Evolutionary conservation across 179 eudicot genomes (phyloP), one percentile per base, ranked within the genome.

Genomic region (Carnegiea gigantea): DNA sequence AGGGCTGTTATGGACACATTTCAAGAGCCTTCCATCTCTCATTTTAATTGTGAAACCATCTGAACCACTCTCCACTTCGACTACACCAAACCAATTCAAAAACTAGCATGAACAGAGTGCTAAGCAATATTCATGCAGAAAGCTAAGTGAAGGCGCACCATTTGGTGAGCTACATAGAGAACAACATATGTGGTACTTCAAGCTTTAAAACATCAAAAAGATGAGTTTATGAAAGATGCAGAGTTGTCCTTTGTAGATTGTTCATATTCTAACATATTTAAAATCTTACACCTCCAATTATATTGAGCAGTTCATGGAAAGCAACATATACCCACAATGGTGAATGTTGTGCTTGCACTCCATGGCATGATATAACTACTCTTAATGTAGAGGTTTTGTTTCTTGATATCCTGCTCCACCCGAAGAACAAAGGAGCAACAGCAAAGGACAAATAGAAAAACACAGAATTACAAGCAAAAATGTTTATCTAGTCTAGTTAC

Each of bases 41-140:
- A 96, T 91, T 82, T 92, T 94, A 57, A 96, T 86, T 76, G 91
- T 83, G 88, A 94, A 96, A 67, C 97, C 98, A 81, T 93, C 97
- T 49, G 93, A 78, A 59, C 98, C 90, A 87, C 95, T 91, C 88
- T 88, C 91, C 89, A 96, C 97, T 88, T 96, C 99, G 86, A 94
- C 99, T 96, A 71, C 79, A 83, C 76, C 23, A 84, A 84, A 81
- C 7, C 70, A 83, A 78, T 38, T 49, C 26, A 48, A 73, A 53
- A 78, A 73, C 43, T 0, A 44, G 14, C 2, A 36, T 82, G 28
- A 82, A 10, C 17, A 72, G 53, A 17, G 4, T 15, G 65, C 78
- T 72, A 40, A 18, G 51, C 51, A 77, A 62, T 77, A 80, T 60
- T 21, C 33, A 54, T 43, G 28, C 20, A 36, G 18, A 43, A 30